Evolutionary conservation across 2,329 filamentous ascomycete genomes (phyloP).

Genomic region (Trichoderma koningii): DNA sequence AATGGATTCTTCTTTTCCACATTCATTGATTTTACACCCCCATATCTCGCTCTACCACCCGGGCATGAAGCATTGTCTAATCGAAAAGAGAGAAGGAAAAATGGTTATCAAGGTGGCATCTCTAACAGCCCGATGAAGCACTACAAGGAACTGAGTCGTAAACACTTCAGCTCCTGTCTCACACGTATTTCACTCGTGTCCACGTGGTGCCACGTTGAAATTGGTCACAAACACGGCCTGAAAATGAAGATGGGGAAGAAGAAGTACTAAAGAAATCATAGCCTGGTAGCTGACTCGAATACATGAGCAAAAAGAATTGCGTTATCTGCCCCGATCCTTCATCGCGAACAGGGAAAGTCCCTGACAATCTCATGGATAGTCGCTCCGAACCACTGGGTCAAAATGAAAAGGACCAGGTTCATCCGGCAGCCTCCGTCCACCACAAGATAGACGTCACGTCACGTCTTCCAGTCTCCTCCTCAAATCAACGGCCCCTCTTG

Average conservation of each 20-base stretch:
- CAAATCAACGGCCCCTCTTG: not conserved
- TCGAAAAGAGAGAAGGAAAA: not conserved
- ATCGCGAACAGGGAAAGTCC: constrained; percentile 5
- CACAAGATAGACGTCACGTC: too few relatives aligned
- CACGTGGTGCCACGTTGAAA: not conserved
- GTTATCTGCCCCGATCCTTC: constrained; percentile 8
- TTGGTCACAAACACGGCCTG: too few relatives aligned
- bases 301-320: not conserved
- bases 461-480: not conserved
- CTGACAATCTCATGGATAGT: not conserved
- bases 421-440: not conserved
- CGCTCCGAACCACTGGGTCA: not conserved
- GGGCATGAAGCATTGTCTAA: too few relatives aligned
- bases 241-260: not conserved
- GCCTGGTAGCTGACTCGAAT: not conserved
- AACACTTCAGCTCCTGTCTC: not conserved
- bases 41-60: too few relatives aligned
- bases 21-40: too few relatives aligned
- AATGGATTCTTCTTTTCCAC: too few relatives aligned
- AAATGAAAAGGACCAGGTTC: not conserved
- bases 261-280: not conserved
- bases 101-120: not conserved
- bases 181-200: not conserved
- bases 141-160: not conserved
- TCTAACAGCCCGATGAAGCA: not conserved